Evolutionary conservation across 2,329 filamentous ascomycete species (phyloP).

Genomic region (Scorias spongiosa): DNA sequence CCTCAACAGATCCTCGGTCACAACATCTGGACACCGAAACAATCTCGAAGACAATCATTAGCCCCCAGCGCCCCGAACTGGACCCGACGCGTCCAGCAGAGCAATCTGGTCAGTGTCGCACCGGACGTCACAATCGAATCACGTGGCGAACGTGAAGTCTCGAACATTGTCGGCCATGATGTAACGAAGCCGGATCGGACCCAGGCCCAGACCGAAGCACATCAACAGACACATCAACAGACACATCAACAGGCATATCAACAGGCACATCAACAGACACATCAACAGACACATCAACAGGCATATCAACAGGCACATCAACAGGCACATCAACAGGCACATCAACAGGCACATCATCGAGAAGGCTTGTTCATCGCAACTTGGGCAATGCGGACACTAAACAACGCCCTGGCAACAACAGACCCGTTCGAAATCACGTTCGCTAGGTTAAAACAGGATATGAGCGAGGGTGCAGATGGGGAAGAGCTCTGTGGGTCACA

Average conservation of each 20-base stretch:
- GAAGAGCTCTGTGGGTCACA: conserved; percentile 2
- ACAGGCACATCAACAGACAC: no score
- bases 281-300: no score
- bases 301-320: neutral
- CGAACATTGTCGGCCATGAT: neutral
- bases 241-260: no score
- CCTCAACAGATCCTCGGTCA: neutral
- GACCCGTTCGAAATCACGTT: conserved; percentile 2
- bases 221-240: no score
- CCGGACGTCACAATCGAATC: neutral
- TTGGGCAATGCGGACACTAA: conserved; percentile 1
- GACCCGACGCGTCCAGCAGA: neutral
- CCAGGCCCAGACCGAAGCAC: no score
- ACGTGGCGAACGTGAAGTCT: neutral
- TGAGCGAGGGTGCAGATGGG: neutral
- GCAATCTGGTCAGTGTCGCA: conserved; percentile 1
- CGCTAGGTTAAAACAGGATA: neutral
- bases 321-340: neutral
- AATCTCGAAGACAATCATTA: neutral
- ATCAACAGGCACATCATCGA: neutral
- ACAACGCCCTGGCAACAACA: neutral
- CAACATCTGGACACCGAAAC: neutral
- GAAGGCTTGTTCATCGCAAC: neutral
- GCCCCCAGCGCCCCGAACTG: neutral
- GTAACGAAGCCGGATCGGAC: neutral